These are phyloP conservation scores for Stylonectria norvegica DNA, from an alignment of 2,329 filamentous ascomycete genomes.

Conservation along the genomic window DNA sequence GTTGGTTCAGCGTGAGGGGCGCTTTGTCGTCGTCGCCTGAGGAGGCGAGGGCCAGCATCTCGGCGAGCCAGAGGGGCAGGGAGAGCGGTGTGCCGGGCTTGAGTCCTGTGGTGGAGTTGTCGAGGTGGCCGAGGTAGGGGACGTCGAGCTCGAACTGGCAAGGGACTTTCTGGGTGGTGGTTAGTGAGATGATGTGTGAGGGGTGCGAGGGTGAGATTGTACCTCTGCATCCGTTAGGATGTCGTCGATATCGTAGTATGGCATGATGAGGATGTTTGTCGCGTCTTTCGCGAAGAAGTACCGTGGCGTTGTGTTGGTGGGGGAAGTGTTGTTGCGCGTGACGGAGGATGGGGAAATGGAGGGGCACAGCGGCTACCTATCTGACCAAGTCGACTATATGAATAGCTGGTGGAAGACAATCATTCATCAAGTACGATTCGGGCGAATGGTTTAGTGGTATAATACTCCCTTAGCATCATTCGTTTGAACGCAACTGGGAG, in stretches of 20 bases:
- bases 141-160: conserved; percentile 92
- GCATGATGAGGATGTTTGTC: conserved; percentile 48
- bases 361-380: too few species aligned
- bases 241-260: conserved; percentile 81
- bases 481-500: too few species aligned
- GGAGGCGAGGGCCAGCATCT: conserved; percentile 78
- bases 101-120: conserved; percentile 74
- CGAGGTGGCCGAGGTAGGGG: conserved; percentile 81
- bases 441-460: too few species aligned
- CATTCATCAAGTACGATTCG: too few species aligned
- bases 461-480: too few species aligned
- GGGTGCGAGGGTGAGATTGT: conserved; percentile 13
- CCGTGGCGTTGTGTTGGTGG: not conserved
- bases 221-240: conserved; percentile 84
- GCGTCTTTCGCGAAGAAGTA: too few species aligned
- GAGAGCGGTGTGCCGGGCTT: conserved; percentile 76
- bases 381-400: too few species aligned
- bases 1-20: conserved; percentile 77
- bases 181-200: conserved; percentile 4
- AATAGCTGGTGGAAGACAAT: too few species aligned
- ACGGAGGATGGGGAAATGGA: too few species aligned
- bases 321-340: not conserved
- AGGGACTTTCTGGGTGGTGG: conserved; percentile 72
- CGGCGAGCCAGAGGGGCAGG: conserved; percentile 89
- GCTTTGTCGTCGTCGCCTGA: conserved; percentile 47